phyloP scores from a whole-genome alignment of 2,329 filamentous ascomycete genomes.

The Colletotrichum euphorbiae region DNA sequence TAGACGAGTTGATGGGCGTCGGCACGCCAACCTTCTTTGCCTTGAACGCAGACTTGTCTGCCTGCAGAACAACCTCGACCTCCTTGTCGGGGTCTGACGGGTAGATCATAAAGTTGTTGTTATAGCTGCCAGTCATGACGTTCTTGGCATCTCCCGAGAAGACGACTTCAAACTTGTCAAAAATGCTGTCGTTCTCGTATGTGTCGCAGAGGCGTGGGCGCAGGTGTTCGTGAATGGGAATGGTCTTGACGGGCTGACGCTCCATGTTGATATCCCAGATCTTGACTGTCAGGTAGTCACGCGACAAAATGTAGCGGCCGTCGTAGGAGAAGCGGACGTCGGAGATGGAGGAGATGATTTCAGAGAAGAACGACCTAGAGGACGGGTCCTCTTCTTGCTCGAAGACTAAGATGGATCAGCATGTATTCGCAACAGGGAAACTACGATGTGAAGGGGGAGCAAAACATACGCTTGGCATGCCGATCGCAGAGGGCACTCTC shows the following conservation, averaged over 20 bases:
- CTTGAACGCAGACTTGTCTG: slow-evolving; percentile 99
- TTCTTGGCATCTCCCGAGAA: slow-evolving; percentile 99
- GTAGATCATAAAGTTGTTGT: slow-evolving; percentile 99
- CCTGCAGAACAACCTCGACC: slow-evolving; percentile 95
- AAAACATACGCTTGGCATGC: slow-evolving; percentile 86
- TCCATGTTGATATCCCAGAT: slow-evolving; percentile 99
- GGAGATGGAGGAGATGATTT: slow-evolving; percentile 99
- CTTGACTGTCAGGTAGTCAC: slow-evolving; percentile 98
- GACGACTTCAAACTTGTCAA: slow-evolving; percentile 99
- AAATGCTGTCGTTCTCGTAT: slow-evolving; percentile 99
- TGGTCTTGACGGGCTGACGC: slow-evolving; percentile 95
- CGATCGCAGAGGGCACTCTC: slow-evolving; percentile 96
- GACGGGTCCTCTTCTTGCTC: slow-evolving; percentile 98
- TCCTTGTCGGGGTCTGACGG: slow-evolving; percentile 96
- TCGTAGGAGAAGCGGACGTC: slow-evolving; percentile 98
- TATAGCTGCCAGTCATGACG: slow-evolving; percentile 99
- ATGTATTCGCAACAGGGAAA: not conserved
- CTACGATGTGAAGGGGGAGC: not conserved
- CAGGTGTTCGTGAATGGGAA: slow-evolving; percentile 97
- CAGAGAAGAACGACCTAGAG: slow-evolving; percentile 98
- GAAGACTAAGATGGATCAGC: slow-evolving; percentile 73
- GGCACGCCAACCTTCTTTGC: slow-evolving; percentile 99
- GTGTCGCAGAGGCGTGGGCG: slow-evolving; percentile 95
- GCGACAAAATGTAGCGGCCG: slow-evolving; percentile 95
- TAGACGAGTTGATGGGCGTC: slow-evolving; percentile 90